Evolutionary conservation across 257 asterid species (phyloP), one percentile per base, ranked within the genome.

Genomic region (Thymus quinquecostatus): DNA sequence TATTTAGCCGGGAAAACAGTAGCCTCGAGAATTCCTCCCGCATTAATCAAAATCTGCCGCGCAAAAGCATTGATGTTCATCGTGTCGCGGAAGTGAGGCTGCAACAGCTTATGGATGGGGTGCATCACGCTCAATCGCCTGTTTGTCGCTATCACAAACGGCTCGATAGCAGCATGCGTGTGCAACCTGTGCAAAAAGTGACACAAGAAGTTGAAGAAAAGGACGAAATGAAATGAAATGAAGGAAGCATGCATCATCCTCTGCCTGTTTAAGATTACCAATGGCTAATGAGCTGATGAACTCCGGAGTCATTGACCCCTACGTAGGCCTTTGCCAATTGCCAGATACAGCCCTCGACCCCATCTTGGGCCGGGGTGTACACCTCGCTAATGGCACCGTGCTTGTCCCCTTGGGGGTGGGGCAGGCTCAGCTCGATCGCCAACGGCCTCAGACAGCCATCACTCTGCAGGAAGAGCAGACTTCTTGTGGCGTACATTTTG

Each of bases 41-140:
- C 88, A 78, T 79, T 87, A 10, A 87, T 77, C 69, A 89, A 48
- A 51, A 77, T 68, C 41, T 89, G 88, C 13, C 96, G 68, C 3
- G 87, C 91, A 28, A 83, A 71, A 0, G 94, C 88, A 66, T 89
- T 89, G 61, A 89, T 85, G 78, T 82, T 82, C 96, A 89, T 83
- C 1, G 91, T 85, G 73, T 87, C 91, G 1, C 88, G 88, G 69
- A 89, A 87, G 68, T 89, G 96, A 10, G 96, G 91, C 3, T 84
- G 75, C 34, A 89, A 66, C 36, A 89, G 85, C 86, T 85, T 87
- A 53, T 83, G 33, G 30, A 89, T 76, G 1, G 96, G 94, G 73
- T 89, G 94, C 71, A 89, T 70, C 60, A 78, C 86, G 34, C 94
- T 89, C 2, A 89, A 64, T 13, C 82, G 86, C 66, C 94, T 79